phyloP scores from a whole-genome alignment of 768 basidiomycete genomes.

The Clavulina sp. region DNA sequence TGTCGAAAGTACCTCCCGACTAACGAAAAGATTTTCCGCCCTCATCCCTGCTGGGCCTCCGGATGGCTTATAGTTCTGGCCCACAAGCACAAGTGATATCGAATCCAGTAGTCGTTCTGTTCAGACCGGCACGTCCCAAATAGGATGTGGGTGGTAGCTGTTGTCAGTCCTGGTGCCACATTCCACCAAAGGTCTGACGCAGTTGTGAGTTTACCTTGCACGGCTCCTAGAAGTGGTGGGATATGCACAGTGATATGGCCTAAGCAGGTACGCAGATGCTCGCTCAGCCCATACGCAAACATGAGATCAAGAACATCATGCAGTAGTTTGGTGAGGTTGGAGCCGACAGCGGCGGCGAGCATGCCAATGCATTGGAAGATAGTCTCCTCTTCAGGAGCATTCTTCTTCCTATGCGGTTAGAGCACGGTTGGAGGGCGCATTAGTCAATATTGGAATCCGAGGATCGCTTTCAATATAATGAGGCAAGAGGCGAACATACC shows the following conservation, averaged over 20 bases:
- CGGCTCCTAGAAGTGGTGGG: slow-evolving; percentile 74
- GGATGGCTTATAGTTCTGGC: slow-evolving; percentile 71
- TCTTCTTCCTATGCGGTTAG: slow-evolving; percentile 36
- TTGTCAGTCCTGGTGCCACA: not conserved
- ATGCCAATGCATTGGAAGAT: slow-evolving; percentile 97
- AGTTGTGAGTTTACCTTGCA: slow-evolving; percentile 46
- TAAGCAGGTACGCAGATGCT: slow-evolving; percentile 70
- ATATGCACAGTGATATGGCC: slow-evolving; percentile 73
- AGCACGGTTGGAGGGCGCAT: not conserved
- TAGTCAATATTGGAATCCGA: not conserved
- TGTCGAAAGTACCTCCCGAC: not conserved
- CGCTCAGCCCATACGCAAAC: slow-evolving; percentile 86
- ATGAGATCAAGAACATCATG: slow-evolving; percentile 95
- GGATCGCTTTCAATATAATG: not conserved
- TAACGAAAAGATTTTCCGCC: slow-evolving; percentile 21
- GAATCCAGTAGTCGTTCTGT: slow-evolving; percentile 80
- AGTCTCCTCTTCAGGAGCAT: slow-evolving; percentile 81
- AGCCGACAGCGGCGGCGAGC: slow-evolving; percentile 88
- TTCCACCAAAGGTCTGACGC: not conserved
- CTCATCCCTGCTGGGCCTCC: slow-evolving; percentile 59
- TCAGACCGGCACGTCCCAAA: no score
- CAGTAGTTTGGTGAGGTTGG: slow-evolving; percentile 84
- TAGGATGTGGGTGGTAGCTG: no score
- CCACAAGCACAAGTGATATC: slow-evolving; percentile 62
- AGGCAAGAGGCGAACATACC: slow-evolving; percentile 27